Conservation (phyloP, 805 yeast genomes). For the Ogataea siamensis region DNA sequence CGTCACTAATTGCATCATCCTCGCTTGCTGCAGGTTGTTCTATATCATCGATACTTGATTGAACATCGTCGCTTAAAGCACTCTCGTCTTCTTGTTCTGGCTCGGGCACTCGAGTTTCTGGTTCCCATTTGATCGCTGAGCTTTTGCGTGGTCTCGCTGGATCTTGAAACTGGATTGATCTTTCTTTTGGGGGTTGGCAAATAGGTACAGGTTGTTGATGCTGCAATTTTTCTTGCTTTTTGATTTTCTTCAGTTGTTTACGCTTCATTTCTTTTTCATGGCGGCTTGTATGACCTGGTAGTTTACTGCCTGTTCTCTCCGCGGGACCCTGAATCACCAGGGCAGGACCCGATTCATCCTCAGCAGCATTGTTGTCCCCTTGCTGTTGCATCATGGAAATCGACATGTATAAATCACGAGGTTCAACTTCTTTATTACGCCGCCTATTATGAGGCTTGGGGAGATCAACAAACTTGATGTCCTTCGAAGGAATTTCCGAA, state of each 20-base stretch:
- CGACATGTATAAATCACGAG: slow-evolving; percentile 81
- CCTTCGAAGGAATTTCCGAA: slow-evolving; percentile 18
- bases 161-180: slow-evolving; percentile 23
- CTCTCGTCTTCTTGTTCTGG: slow-evolving; percentile 19
- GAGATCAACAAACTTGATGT: slow-evolving; percentile 57
- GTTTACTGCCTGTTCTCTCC: slow-evolving; percentile 49
- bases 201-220: slow-evolving; percentile 1
- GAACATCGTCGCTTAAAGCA: slow-evolving; percentile 26
- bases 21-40: slow-evolving; percentile 12
- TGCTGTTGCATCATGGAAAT: slow-evolving; percentile 72
- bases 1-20: slow-evolving; percentile 18
- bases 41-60: slow-evolving; percentile 13
- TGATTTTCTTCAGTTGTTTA: slow-evolving; percentile 22
- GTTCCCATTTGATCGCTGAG: not conserved
- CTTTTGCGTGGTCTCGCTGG: slow-evolving; percentile 11
- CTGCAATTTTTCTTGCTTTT: slow-evolving; percentile 13
- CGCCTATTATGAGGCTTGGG: slow-evolving; percentile 50
- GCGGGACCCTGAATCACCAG: slow-evolving; percentile 75
- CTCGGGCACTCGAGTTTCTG: not conserved
- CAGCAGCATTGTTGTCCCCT: slow-evolving; percentile 32
- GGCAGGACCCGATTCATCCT: slow-evolving; percentile 71
- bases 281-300: slow-evolving; percentile 24
- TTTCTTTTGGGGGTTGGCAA: slow-evolving; percentile 8
- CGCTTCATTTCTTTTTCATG: slow-evolving; percentile 22
- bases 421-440: slow-evolving; percentile 52